Conservation (phyloP, 2,329 filamentous ascomycete species). For the Macrophomina pseudophaseolina region DNA sequence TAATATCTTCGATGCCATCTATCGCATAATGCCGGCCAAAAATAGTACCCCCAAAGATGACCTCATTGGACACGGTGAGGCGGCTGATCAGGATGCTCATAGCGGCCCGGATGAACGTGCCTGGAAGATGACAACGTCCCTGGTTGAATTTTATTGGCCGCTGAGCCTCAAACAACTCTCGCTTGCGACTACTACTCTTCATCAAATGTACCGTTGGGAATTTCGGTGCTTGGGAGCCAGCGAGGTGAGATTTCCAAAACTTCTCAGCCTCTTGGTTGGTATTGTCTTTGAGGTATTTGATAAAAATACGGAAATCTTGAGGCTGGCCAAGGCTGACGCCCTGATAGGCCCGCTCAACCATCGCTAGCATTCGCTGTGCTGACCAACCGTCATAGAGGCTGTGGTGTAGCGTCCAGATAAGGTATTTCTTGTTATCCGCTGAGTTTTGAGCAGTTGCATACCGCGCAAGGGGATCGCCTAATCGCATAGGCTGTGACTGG, state of each 20-base stretch:
- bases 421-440: not conserved
- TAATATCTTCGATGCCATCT: slow-evolving; percentile 40
- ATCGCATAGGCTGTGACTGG: slow-evolving; percentile 24
- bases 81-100: slow-evolving; percentile 40
- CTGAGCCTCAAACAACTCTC: not conserved
- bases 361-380: not conserved
- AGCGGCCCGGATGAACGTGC: slow-evolving; percentile 47
- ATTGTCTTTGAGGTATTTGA: not conserved
- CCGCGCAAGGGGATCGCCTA: slow-evolving; percentile 26
- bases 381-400: not conserved
- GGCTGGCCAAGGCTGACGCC: no score
- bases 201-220: not conserved
- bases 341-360: not conserved
- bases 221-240: not conserved
- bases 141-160: no score
- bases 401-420: slow-evolving; percentile 25
- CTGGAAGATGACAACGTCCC: no score
- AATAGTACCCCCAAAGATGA: slow-evolving; percentile 51
- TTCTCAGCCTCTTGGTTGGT: no score
- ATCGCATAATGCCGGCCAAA: slow-evolving; percentile 47
- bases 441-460: slow-evolving; percentile 33
- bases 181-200: no score
- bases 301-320: not conserved
- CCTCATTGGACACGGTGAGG: slow-evolving; percentile 42
- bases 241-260: not conserved